Evolutionary conservation across 2,329 filamentous ascomycete genomes (phyloP), one percentile per base, ranked within the genome.

Genomic region (Aspergillus quadrilineatus): DNA sequence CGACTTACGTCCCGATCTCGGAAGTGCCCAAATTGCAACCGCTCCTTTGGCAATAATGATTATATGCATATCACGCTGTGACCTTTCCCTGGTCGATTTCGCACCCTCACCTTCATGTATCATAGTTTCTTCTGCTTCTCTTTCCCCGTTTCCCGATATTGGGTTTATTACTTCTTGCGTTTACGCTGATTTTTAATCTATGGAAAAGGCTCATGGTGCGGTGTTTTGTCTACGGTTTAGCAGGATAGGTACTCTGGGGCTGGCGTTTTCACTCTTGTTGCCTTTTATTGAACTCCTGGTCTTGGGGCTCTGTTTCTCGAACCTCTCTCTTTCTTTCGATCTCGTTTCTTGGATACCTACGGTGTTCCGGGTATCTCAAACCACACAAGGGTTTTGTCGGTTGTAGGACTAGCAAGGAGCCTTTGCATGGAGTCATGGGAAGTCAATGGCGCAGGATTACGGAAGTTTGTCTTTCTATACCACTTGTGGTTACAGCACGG

Each of bases 21-120:
- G 64, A 97, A 97, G 74, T 99, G 94, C 69, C 94, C 94, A 2
- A 93, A 90, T 65, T 99, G 95, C 80, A 91, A 89, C 67, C 89
- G 89, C 75, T 86, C 90, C 4, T 99, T 99, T 71, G 93, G 96
- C 67, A 89, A 86, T 72, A 89, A 89, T 74, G 94, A 99, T 71
- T 86, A 91, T 60, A 95, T 97, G 90, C 76, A 76, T 58, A 76
- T 80, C 62, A 80, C 77, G 50, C 72, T 80, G 50, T 77, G 67
- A 73, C 63, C 48, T 55, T 51, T 37, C 50, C 49, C 53, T 49
- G 50, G 54, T 53, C 55, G 60, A 58, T 60, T 51, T 50, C 43
- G 50, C 55, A 52, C 50, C 54, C 52, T 50, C 65, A 43, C 50
- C 32, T 57, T 70, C 62, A 34, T 72, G 67, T 73, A 73, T 56